Evolutionary conservation across 352 stramenopile species (phyloP).

Genomic region (Phytophthora chlamydospora): DNA sequence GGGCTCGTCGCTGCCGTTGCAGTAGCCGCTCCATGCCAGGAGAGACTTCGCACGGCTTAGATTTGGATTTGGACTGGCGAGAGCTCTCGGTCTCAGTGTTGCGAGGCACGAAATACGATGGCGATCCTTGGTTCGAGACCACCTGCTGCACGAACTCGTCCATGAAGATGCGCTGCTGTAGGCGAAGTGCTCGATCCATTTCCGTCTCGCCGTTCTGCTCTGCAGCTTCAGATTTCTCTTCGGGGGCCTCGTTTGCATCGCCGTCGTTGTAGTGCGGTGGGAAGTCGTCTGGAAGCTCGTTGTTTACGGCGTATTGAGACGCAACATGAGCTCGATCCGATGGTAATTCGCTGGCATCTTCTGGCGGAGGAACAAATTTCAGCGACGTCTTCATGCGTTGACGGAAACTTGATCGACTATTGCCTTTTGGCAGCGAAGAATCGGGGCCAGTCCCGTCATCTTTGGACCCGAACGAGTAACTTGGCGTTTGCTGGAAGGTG

Average conservation of each 20-base stretch:
- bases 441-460: not conserved
- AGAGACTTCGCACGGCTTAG: constrained; percentile 26
- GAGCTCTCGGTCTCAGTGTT: constrained; percentile 6
- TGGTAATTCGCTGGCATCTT: constrained; percentile 1
- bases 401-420: not conserved
- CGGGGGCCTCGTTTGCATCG: constrained; percentile 20
- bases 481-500: constrained; percentile 46
- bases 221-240: constrained; percentile 5
- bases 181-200: constrained; percentile 40
- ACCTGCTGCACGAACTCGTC: constrained; percentile 62
- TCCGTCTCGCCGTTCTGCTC: constrained; percentile 19
- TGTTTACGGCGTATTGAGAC: constrained; percentile 12
- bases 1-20: constrained; percentile 29
- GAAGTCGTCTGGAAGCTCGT: constrained; percentile 2
- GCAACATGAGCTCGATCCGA: constrained; percentile 6
- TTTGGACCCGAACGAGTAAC: constrained; percentile 44
- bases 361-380: constrained; percentile 20
- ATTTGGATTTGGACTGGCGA: not conserved
- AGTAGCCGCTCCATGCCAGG: constrained; percentile 35
- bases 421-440: constrained; percentile 2
- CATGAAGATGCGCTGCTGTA: constrained; percentile 63
- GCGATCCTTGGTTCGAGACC: constrained; percentile 32
- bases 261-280: constrained; percentile 11
- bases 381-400: constrained; percentile 34
- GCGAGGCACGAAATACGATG: constrained; percentile 8